Percentiles rank a stretch among this genome's conserved stretches.
Evolutionary conservation across 768 basidiomycete genomes (phyloP).

Genomic region (Collybia nuda): DNA sequence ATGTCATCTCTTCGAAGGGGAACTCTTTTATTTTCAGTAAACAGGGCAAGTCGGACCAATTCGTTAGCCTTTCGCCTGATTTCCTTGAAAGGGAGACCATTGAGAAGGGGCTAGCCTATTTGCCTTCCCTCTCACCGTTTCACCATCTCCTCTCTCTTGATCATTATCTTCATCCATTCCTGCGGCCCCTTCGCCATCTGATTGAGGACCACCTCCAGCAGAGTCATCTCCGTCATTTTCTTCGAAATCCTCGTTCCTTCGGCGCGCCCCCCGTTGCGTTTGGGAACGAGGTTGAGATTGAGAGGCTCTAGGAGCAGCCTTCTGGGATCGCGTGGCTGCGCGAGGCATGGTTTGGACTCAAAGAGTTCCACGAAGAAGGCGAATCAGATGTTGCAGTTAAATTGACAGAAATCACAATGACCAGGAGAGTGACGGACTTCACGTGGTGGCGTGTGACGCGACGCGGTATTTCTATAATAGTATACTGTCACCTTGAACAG

Average conservation of each 20-base stretch:
- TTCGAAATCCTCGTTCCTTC: conserved; percentile 27
- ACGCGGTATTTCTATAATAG: no score
- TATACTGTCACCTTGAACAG: no score
- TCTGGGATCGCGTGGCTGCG: conserved; percentile 39
- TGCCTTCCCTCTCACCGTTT: conserved; percentile 14
- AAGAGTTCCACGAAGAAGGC: no score
- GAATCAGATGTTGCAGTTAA: not conserved
- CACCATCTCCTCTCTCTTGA: conserved; percentile 21
- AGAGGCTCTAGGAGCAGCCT: conserved; percentile 28
- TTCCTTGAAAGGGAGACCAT: conserved; percentile 40
- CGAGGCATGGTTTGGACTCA: conserved; percentile 26
- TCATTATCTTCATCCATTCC: conserved; percentile 33
- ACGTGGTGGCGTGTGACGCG: not conserved
- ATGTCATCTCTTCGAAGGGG: conserved; percentile 82
- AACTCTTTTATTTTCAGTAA: conserved; percentile 69
- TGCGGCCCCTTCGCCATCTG: conserved; percentile 27
- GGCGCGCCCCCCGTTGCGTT: conserved; percentile 23
- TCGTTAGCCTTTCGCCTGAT: conserved; percentile 64
- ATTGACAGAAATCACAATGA: not conserved
- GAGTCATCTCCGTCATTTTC: conserved; percentile 33
- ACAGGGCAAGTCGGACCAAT: conserved; percentile 80
- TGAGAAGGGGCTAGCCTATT: not conserved
- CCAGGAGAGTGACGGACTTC: conserved; percentile 10
- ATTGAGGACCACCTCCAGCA: conserved; percentile 2
- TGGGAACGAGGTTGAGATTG: conserved; percentile 40